Base-by-base conservation (phyloP, 805 yeast species). In the Wickerhamomyces alni region DNA sequence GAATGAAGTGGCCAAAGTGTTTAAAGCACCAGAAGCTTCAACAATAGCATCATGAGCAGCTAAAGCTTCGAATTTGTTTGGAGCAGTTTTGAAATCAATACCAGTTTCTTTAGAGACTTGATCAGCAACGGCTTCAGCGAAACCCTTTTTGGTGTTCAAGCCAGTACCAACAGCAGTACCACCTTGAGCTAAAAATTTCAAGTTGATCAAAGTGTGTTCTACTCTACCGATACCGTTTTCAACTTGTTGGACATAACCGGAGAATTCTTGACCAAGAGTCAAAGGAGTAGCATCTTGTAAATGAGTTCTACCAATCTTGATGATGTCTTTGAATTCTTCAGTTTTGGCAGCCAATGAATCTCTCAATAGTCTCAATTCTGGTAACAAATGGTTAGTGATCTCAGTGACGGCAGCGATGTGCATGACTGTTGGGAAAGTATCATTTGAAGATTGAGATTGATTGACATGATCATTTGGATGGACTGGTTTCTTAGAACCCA, bases 121-220 rank as follows among this genome's bases (percentile, higher is more conserved):
- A 44, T 74, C 81, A 45, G 99, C 99, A 52, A 93, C 80, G 53
- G 83, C 80, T 54, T 70, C 81, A 55, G 87, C 95, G 62, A 84
- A 93, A 19, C 98, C 98, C 60, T 78, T 76, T 62, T 68, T 82
- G 67, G 98, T 91, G 80, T 93, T 93, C 56, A 93, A 77, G 51
- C 99, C 99, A 41, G 99, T 93, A 56, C 99, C 99, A 41, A 93
- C 99, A 46, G 99, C 99, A 47, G 99, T 93, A 71, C 99, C 99
- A 72, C 99, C 99, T 74, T 93, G 99, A 35, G 99, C 99, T 54
- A 93, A 77, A 62, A 62, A 78, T 57, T 81, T 74, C 62, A 93
- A 74, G 66, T 80, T 79, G 52, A 86, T 86, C 50, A 93, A 75
- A 38, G 82, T 65, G 47, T 69, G 68, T 70, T 87, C 87, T 45